phyloP scores from a whole-genome alignment of 2,329 filamentous ascomycete species.

The Aspergillus fischeri region DNA sequence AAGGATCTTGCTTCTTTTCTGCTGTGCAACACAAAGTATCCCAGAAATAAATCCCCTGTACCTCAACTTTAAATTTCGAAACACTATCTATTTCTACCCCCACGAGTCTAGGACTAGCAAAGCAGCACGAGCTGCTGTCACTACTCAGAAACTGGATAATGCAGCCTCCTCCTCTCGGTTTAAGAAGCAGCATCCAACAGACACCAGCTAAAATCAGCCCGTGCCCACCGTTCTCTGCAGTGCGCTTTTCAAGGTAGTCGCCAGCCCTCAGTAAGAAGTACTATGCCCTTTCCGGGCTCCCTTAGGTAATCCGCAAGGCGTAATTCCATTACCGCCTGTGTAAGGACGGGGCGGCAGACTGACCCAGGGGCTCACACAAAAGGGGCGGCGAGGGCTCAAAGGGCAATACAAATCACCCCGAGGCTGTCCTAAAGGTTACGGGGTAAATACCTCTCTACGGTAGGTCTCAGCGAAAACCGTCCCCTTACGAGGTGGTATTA shows the following conservation, averaged over 20 bases:
- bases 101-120: slow-evolving; percentile 6
- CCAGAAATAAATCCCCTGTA: background rate
- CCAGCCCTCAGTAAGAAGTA: background rate
- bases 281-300: background rate
- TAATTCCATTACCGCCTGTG: background rate
- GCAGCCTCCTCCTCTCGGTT: background rate
- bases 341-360: background rate
- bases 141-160: too few relatives aligned
- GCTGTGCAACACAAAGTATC: background rate
- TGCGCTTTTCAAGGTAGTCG: background rate
- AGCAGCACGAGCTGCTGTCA: slow-evolving; percentile 9
- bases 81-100: background rate
- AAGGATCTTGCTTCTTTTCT: background rate
- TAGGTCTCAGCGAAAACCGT: too few relatives aligned
- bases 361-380: background rate
- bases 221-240: background rate
- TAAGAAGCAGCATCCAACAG: background rate
- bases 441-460: too few relatives aligned
- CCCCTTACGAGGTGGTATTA: background rate
- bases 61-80: background rate
- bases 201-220: background rate
- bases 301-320: background rate
- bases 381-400: background rate
- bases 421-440: background rate
- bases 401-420: background rate